These are phyloP conservation scores for Pythium biforme DNA, from an alignment of 352 stramenopile species.

Conservation along the genomic window DNA sequence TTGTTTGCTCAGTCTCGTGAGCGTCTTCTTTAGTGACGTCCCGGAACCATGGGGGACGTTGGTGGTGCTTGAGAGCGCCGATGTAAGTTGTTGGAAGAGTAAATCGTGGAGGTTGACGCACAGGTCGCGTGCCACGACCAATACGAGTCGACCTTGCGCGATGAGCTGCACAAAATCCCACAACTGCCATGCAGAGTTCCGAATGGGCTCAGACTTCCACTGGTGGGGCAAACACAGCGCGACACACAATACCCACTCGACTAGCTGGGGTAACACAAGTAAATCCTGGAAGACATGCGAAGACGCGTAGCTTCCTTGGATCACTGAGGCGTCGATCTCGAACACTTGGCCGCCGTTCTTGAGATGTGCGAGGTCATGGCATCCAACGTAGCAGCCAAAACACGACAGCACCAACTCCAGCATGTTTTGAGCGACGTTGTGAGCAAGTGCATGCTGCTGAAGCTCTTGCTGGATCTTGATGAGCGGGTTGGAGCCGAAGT, in stretches of 20 bases:
- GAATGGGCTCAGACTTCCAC: slow-evolving; percentile 20
- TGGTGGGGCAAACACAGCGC: slow-evolving; percentile 46
- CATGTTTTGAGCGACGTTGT: slow-evolving; percentile 32
- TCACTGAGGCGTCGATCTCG: slow-evolving; percentile 35
- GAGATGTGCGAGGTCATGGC: slow-evolving; percentile 48
- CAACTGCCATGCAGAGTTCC: slow-evolving; percentile 30
- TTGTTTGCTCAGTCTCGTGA: slow-evolving; percentile 49
- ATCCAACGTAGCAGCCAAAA: slow-evolving; percentile 45
- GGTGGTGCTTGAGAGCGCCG: slow-evolving; percentile 27
- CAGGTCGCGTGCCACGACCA: slow-evolving; percentile 42
- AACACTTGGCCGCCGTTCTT: slow-evolving; percentile 47
- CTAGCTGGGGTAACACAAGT: slow-evolving; percentile 22
- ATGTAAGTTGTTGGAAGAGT: slow-evolving; percentile 55
- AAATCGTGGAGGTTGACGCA: slow-evolving; percentile 54
- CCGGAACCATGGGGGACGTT: slow-evolving; percentile 2
- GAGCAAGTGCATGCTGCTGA: slow-evolving; percentile 37
- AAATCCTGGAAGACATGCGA: slow-evolving; percentile 29
- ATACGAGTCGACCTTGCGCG: slow-evolving; percentile 45
- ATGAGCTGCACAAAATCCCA: slow-evolving; percentile 63
- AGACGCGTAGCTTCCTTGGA: slow-evolving; percentile 20
- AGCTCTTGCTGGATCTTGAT: slow-evolving; percentile 61
- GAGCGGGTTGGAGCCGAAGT: slow-evolving; percentile 54
- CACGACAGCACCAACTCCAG: slow-evolving; percentile 49
- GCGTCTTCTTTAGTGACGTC: slow-evolving; percentile 36
- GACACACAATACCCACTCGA: slow-evolving; percentile 56